A percentile compares a stretch with the other conserved stretches of the same genome.
These are phyloP conservation scores for Colletotrichum musae DNA, from an alignment of 2,329 filamentous ascomycete genomes.

Conservation along the genomic window DNA sequence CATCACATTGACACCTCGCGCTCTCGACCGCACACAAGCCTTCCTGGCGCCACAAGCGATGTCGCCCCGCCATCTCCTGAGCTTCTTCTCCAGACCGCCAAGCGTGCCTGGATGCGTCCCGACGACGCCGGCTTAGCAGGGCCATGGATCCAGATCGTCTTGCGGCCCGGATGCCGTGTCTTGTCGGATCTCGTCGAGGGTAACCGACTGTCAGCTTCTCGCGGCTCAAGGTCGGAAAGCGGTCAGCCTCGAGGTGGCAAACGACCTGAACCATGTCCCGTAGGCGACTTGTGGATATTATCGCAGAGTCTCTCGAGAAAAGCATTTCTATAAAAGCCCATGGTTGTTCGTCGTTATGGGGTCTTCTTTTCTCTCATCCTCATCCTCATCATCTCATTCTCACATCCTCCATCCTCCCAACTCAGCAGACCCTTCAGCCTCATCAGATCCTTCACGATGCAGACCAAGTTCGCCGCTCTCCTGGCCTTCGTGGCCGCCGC, in stretches of 20 bases:
- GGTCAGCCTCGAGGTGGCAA: neutral
- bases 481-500: conserved; percentile 59
- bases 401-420: conserved; percentile 2
- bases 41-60: neutral
- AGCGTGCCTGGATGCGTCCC: neutral
- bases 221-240: neutral
- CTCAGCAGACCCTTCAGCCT: conserved; percentile 9
- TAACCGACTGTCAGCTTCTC: conserved; percentile 12
- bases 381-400: conserved; percentile 13
- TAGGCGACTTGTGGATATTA: neutral
- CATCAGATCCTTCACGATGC: conserved; percentile 44
- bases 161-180: conserved; percentile 36
- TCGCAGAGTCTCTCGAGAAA: neutral
- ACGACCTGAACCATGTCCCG: neutral
- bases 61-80: neutral
- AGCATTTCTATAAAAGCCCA: conserved; percentile 28
- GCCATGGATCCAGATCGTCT: conserved; percentile 23
- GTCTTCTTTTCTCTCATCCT: conserved; percentile 18
- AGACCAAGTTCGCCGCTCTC: conserved; percentile 50
- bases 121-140: neutral
- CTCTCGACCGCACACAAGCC: neutral
- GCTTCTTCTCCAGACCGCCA: neutral
- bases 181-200: conserved; percentile 10
- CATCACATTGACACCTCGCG: neutral
- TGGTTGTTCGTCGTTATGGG: neutral